Evolutionary conservation across 805 yeast species (phyloP).

Genomic region (Yarrowia divulgata): DNA sequence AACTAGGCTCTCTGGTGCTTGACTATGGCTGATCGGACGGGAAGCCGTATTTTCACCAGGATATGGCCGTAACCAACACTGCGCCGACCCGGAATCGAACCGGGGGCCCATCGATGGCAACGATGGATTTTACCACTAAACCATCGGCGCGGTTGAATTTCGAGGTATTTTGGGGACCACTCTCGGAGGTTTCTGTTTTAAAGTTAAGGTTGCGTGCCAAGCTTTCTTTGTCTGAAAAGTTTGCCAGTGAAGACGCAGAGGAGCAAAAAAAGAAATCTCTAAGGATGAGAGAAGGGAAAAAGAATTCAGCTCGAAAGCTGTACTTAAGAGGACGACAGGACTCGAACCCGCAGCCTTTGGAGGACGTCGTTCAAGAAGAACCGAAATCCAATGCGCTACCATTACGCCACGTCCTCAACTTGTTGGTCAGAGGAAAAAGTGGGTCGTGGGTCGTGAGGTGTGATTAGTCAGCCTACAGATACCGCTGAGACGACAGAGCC

Average conservation of each 20-base stretch:
- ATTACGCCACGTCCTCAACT: constrained; percentile 16
- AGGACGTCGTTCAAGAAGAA: constrained; percentile 17
- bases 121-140: constrained; percentile 21
- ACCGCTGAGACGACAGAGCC: too few species aligned
- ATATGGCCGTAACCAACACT: constrained; percentile 7
- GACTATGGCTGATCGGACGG: constrained; percentile 20
- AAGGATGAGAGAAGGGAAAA: neutral
- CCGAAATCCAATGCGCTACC: constrained; percentile 25
- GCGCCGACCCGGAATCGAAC: constrained; percentile 25
- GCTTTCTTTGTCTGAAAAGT: neutral
- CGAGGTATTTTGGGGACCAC: neutral
- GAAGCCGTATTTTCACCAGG: constrained; percentile 21
- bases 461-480: neutral
- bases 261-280: too few species aligned
- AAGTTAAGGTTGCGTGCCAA: neutral
- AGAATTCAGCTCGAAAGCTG: neutral
- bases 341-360: constrained; percentile 26
- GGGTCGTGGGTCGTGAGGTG: neutral
- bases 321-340: constrained; percentile 14
- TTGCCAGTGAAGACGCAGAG: neutral
- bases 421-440: neutral
- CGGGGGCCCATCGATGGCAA: constrained; percentile 25
- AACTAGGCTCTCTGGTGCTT: constrained; percentile 13
- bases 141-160: neutral
- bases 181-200: neutral